Conservation (phyloP, 2,329 filamentous ascomycete species). For the Colletotrichum melonis region DNA sequence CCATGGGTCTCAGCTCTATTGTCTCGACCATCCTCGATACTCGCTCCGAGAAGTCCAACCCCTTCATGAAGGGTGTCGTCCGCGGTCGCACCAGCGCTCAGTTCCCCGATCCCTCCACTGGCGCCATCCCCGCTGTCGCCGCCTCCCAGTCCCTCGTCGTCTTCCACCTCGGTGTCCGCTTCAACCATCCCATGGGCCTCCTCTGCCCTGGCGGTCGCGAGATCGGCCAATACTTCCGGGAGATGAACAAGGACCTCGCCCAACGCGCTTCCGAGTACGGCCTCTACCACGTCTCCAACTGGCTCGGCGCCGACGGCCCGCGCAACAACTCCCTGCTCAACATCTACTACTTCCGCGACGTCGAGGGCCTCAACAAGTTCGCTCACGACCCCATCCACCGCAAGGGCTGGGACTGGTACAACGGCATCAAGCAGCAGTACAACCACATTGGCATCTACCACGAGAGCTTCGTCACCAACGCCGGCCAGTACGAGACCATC, state of each 20-base stretch:
- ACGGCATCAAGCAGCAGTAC: conserved; percentile 45
- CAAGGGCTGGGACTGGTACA: conserved; percentile 61
- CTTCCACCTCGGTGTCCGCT: conserved; percentile 57
- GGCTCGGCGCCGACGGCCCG: conserved; percentile 49
- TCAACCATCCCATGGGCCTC: conserved; percentile 61
- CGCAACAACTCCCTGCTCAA: conserved; percentile 53
- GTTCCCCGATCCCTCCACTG: conserved; percentile 42
- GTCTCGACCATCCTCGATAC: conserved; percentile 44
- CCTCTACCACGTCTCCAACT: conserved; percentile 56
- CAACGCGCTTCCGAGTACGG: conserved; percentile 56
- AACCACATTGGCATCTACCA: conserved; percentile 63
- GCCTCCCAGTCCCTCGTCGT: conserved; percentile 49
- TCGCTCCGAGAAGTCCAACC: conserved; percentile 36
- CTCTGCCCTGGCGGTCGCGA: conserved; percentile 57
- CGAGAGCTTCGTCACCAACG: conserved; percentile 61
- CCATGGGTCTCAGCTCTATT: conserved; percentile 45
- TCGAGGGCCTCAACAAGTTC: conserved; percentile 62
- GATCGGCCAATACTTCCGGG: conserved; percentile 49
- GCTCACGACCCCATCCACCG: conserved; percentile 62
- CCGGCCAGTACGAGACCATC: conserved; percentile 61
- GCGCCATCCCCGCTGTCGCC: conserved; percentile 41
- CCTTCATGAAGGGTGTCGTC: conserved; percentile 42
- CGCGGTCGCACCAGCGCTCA: conserved; percentile 49
- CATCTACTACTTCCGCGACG: conserved; percentile 62
- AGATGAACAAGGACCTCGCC: conserved; percentile 50